These are phyloP conservation scores for Metarhizium rileyi DNA, from an alignment of 2,329 filamentous ascomycete species.

Conservation along the genomic window DNA sequence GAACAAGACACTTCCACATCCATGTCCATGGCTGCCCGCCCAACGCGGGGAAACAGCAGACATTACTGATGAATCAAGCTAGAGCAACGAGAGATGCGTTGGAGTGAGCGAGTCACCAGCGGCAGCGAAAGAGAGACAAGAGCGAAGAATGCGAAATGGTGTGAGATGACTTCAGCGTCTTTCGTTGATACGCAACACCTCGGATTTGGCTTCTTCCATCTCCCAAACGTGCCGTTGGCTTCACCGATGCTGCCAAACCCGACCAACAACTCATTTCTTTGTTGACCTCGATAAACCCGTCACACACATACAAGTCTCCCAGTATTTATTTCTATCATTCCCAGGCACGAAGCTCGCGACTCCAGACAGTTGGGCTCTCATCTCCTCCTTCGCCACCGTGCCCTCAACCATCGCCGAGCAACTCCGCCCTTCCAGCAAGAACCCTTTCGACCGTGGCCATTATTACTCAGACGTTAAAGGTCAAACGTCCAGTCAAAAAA, in stretches of 20 bases:
- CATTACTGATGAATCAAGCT: slow-evolving; percentile 5
- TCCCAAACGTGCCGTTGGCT: not conserved
- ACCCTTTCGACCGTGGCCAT: not conserved
- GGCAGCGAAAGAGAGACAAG: no score
- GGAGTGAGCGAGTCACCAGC: no score
- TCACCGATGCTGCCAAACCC: not conserved
- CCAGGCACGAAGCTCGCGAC: not conserved
- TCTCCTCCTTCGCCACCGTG: not conserved
- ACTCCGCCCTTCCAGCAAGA: not conserved
- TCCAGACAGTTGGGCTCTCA: not conserved
- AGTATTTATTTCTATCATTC: not conserved
- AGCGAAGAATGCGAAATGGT: no score
- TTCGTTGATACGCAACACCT: not conserved
- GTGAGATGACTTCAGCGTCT: not conserved
- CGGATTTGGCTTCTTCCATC: not conserved
- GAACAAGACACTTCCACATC: not conserved
- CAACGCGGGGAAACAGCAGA: not conserved
- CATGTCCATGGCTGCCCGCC: not conserved
- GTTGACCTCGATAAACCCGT: not conserved
- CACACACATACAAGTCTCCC: not conserved
- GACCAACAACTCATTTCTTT: not conserved
- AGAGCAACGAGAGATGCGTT: not conserved
- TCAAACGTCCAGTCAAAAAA: slow-evolving; percentile 1
- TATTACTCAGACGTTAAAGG: no score
- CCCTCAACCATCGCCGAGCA: not conserved